A percentile compares a stretch with the other conserved stretches of the same genome.
Conservation (phyloP, 2,329 filamentous ascomycete species). For the Chrysoporthe puriensis region DNA sequence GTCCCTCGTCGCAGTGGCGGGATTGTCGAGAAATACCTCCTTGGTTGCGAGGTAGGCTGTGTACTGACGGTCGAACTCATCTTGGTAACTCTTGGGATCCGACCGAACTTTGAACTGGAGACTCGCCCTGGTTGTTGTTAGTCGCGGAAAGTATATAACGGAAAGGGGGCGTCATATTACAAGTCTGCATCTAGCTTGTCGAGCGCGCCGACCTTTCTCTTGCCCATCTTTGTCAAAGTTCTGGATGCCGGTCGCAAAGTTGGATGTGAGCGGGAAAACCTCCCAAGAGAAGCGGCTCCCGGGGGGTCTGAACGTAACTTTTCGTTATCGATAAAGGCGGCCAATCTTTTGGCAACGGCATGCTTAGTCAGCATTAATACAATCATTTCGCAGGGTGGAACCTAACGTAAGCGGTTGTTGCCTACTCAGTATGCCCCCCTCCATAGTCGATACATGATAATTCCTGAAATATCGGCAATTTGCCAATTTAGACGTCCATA, state of each 20-base stretch:
- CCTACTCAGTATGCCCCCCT: too few relatives aligned
- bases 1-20: constrained; percentile 74
- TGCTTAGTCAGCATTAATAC: not conserved
- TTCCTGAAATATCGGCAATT: too few relatives aligned
- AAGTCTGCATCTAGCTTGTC: constrained; percentile 95
- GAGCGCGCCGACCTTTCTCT: constrained; percentile 87
- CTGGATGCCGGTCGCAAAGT: not conserved
- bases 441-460: too few relatives aligned
- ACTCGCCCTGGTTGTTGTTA: constrained; percentile 55
- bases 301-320: constrained; percentile 4
- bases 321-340: constrained; percentile 14
- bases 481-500: too few relatives aligned
- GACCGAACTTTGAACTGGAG: constrained; percentile 89
- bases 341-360: not conserved
- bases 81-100: constrained; percentile 83
- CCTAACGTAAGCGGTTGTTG: too few relatives aligned
- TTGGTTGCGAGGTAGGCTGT: constrained; percentile 89
- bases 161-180: constrained; percentile 31
- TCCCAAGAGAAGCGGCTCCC: constrained; percentile 4
- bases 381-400: too few relatives aligned
- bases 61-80: constrained; percentile 87
- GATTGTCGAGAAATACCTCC: constrained; percentile 87
- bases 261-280: not conserved
- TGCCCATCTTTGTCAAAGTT: constrained; percentile 64
- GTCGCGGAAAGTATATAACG: constrained; percentile 44